Percentiles rank a stretch among this genome's conserved stretches.
phyloP scores from a whole-genome alignment of 176 grass and related monocot species.

The Calamus simplicifolius region DNA sequence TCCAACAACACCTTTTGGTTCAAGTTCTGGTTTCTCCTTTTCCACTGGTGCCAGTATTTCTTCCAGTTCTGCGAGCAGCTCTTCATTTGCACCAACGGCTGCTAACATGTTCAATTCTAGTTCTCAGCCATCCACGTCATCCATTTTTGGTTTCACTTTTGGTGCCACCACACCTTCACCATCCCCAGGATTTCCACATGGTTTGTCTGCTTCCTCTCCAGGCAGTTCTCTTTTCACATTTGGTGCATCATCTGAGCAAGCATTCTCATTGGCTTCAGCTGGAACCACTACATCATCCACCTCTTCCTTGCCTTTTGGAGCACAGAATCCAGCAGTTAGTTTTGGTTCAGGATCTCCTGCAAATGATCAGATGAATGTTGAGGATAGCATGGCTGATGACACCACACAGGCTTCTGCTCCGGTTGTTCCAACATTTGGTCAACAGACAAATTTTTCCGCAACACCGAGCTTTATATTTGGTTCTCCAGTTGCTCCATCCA shows the following conservation, averaged over 20 bases:
- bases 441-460: not conserved
- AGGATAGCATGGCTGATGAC: slow-evolving; percentile 26
- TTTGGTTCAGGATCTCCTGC: slow-evolving; percentile 11
- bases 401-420: slow-evolving; percentile 1
- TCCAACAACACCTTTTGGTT: too few species aligned
- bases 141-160: slow-evolving; percentile 4
- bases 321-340: not conserved
- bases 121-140: not conserved
- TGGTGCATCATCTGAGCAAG: not conserved
- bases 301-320: not conserved
- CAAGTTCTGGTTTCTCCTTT: not conserved
- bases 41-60: not conserved
- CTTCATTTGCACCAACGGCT: not conserved
- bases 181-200: not conserved
- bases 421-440: slow-evolving; percentile 2
- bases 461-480: slow-evolving; percentile 5
- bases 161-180: not conserved
- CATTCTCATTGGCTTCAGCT: slow-evolving; percentile 6
- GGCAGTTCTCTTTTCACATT: slow-evolving; percentile 9
- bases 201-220: not conserved
- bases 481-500: slow-evolving; percentile 6
- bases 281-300: not conserved
- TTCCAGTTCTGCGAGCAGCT: not conserved
- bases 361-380: slow-evolving; percentile 24
- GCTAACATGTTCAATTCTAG: not conserved